phyloP scores from a whole-genome alignment of 1,284 basidiomycete genomes.

The Apiotrichum brassicae region DNA sequence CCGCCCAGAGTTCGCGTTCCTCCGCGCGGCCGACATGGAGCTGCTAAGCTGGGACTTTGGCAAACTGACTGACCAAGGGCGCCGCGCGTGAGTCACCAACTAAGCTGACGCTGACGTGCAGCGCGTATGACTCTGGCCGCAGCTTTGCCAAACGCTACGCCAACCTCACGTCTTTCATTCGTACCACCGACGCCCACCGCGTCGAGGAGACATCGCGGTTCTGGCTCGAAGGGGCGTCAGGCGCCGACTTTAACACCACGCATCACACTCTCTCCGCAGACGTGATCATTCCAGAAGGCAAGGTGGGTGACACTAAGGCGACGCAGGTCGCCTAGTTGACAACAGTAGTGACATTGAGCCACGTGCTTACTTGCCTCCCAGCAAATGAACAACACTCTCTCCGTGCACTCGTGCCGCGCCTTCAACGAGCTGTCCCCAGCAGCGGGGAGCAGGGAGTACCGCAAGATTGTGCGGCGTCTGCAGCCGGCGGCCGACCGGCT shows the following conservation, averaged over 20 bases:
- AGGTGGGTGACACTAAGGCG: too few species aligned
- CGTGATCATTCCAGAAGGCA: constrained; percentile 34
- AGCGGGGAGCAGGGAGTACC: background rate
- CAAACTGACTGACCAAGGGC: constrained; percentile 63
- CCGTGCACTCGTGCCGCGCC: constrained; percentile 61
- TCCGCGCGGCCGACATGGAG: constrained; percentile 57
- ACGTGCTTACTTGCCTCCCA: background rate
- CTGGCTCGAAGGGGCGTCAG: constrained; percentile 53
- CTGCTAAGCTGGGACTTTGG: constrained; percentile 52
- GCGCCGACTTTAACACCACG: constrained; percentile 18
- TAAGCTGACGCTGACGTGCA: constrained; percentile 7
- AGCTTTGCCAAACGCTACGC: constrained; percentile 22
- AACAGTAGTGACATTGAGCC: too few species aligned
- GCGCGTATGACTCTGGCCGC: constrained; percentile 44
- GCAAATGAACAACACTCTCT: constrained; percentile 65
- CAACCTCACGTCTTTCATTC: constrained; percentile 59
- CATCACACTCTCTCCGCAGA: constrained; percentile 10
- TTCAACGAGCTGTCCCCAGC: constrained; percentile 43
- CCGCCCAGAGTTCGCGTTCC: constrained; percentile 55
- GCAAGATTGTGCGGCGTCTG: background rate
- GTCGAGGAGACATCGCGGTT: constrained; percentile 63
- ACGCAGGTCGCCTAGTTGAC: too few species aligned
- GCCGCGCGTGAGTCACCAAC: constrained; percentile 56
- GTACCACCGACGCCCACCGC: constrained; percentile 57
- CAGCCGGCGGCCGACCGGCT: constrained; percentile 9